Evolutionary conservation across 225 moss, liverwort and hornwort genomes (phyloP).

Genomic region (Pseudisothecium myosuroides): DNA sequence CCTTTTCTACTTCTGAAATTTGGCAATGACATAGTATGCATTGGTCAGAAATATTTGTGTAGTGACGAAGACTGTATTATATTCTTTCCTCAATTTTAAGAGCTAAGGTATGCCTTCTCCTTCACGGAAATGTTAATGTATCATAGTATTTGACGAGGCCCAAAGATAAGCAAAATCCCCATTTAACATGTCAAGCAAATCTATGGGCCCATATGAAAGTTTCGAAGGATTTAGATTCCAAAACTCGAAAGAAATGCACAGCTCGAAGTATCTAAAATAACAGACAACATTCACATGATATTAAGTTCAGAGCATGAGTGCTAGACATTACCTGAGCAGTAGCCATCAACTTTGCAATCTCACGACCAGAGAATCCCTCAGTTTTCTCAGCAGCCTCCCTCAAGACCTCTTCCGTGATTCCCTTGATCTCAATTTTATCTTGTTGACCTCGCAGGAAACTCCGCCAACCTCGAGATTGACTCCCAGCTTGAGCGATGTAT

Average conservation of each 20-base stretch:
- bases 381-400: slow-evolving; percentile 57
- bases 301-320: background rate
- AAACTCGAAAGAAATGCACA: background rate
- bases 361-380: slow-evolving; percentile 79
- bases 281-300: background rate
- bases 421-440: slow-evolving; percentile 55
- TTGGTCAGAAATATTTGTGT: background rate
- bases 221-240: background rate
- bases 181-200: background rate
- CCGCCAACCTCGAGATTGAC: slow-evolving; percentile 44
- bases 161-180: background rate
- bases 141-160: background rate
- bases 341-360: slow-evolving; percentile 97
- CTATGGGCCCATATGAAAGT: background rate
- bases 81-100: background rate
- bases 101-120: background rate
- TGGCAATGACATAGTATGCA: background rate
- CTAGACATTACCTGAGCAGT: slow-evolving; percentile 45
- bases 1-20: background rate
- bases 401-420: slow-evolving; percentile 58
- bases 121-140: background rate
- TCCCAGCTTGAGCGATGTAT: slow-evolving; percentile 64
- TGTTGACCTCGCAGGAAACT: slow-evolving; percentile 55
- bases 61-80: background rate
- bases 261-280: background rate